These are phyloP conservation scores for Jaltomata sinuosa DNA, from an alignment of 257 asterid genomes.

Conservation along the genomic window DNA sequence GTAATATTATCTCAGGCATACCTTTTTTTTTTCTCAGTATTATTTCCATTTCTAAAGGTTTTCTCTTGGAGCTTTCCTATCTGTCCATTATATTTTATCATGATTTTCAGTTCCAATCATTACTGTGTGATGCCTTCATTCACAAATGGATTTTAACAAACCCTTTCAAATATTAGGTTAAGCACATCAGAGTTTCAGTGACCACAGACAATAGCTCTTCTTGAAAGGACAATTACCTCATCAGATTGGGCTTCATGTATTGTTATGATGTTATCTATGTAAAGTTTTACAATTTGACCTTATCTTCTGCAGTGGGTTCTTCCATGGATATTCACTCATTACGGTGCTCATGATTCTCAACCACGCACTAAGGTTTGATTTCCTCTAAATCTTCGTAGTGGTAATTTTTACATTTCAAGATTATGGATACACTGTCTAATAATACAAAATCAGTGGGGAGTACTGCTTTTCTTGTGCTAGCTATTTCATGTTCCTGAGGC, in stretches of 20 bases:
- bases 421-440: background rate
- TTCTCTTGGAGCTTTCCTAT: background rate
- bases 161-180: background rate
- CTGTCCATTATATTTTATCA: background rate
- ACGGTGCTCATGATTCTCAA: slow-evolving; percentile 91
- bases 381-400: background rate
- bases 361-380: slow-evolving; percentile 81
- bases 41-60: background rate
- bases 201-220: background rate
- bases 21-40: background rate
- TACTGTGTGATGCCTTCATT: background rate
- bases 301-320: slow-evolving; percentile 69
- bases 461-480: background rate
- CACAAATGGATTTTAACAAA: background rate
- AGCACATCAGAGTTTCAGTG: background rate
- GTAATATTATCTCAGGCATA: background rate
- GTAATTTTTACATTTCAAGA: background rate
- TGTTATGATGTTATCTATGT: background rate
- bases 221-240: background rate
- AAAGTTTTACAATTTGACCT: background rate
- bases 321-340: slow-evolving; percentile 80
- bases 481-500: background rate
- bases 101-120: background rate
- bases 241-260: background rate
- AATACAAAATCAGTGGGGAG: background rate